Percentiles rank a stretch among this genome's conserved stretches.
Evolutionary conservation across 1,284 basidiomycete genomes (phyloP).

Genomic region (Mycena sp.): DNA sequence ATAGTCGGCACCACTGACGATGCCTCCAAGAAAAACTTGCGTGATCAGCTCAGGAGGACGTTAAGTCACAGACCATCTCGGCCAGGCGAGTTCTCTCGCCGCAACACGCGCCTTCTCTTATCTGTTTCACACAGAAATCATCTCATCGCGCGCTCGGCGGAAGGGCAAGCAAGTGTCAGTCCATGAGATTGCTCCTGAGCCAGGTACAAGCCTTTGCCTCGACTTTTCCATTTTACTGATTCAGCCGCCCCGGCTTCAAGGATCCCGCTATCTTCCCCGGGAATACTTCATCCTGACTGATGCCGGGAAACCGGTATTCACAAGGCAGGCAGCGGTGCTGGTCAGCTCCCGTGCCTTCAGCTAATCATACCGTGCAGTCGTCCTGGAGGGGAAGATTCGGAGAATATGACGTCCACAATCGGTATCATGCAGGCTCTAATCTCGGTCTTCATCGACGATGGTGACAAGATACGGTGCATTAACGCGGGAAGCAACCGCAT

Average conservation of each 20-base stretch:
- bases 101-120: background rate
- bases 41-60: constrained; percentile 75
- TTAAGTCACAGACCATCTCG: constrained; percentile 59
- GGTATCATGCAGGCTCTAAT: constrained; percentile 96
- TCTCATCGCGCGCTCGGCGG: constrained; percentile 33
- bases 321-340: constrained; percentile 63
- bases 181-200: constrained; percentile 42
- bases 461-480: constrained; percentile 84
- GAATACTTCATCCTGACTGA: constrained; percentile 94
- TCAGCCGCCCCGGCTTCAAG: constrained; percentile 38
- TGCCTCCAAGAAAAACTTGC: constrained; percentile 67
- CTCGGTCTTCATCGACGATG: constrained; percentile 88
- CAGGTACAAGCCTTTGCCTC: constrained; percentile 38
- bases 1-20: constrained; percentile 57
- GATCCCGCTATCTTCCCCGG: constrained; percentile 66
- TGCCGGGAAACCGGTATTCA: constrained; percentile 94
- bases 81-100: constrained; percentile 41
- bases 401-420: constrained; percentile 82
- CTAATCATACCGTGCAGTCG: constrained; percentile 49
- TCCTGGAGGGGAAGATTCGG: constrained; percentile 59
- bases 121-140: constrained; percentile 27
- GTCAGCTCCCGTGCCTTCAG: background rate
- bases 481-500: constrained; percentile 82
- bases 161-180: constrained; percentile 41
- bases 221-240: constrained; percentile 12